Base-by-base conservation (phyloP, 257 asterid species). In the Apocynum venetum region DNA sequence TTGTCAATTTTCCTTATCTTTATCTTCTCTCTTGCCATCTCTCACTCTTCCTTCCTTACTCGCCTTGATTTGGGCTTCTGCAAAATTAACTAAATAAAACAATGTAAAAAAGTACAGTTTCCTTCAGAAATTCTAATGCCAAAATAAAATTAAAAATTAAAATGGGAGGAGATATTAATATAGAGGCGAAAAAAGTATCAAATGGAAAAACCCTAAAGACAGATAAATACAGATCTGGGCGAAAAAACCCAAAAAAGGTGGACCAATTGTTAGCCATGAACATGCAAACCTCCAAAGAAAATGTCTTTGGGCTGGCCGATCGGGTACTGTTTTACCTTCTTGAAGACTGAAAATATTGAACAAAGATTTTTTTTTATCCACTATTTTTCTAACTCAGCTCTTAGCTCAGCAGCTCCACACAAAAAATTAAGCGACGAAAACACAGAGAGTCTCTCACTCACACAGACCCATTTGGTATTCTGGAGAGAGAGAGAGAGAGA, bases 21-120 rank as follows among this genome's bases (percentile, higher is more conserved):
- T 47, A 85, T 85, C 83, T 82, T 85, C 81, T 82, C 88, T 49
- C 86, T 78, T 4, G 84, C 88, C 88, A 85, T 85, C 57, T 44
- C 72, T 64, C 9, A 25, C 0, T 38, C 25, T 53, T 6, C 4
- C 19, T 15, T 6, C 6, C 60, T 15, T 53, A 25, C 5, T 49
- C 17, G 20, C 5, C 17, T 53, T 14, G 19, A 6, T 19, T 7
- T 64, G 75, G 13, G 53, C 17, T 40, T 3, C 20, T 66, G n/a
- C 14, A n/a, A 40, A 49, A 66, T 2, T 25, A 38, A 12, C 63
- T 4, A 25, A 44, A 3, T 14, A 36, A n/a, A 38, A 17, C 12
- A 10, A 19, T 3, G 3, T 5, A 25, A 0, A 6, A 4, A 0
- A 40, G 35, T 13, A 35, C 17, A 6, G 63, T 6, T 46, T n/a